phyloP scores from a whole-genome alignment of 768 basidiomycete genomes.

The Hypsizygus marmoreus region DNA sequence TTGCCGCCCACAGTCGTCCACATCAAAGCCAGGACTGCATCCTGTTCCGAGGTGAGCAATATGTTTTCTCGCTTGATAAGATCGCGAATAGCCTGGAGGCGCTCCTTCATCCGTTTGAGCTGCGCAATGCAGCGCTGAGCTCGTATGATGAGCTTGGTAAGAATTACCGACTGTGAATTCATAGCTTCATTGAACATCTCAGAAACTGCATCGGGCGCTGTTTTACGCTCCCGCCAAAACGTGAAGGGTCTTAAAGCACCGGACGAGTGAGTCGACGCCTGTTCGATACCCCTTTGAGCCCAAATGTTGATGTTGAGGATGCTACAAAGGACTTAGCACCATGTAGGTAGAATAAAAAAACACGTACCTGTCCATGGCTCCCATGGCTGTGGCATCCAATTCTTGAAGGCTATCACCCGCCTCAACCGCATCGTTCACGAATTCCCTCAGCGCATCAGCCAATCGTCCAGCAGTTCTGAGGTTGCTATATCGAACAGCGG shows the following conservation, averaged over 20 bases:
- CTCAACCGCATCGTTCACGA: conserved; percentile 43
- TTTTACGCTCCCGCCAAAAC: conserved; percentile 8
- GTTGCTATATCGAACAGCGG: conserved; percentile 47
- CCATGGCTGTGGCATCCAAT: conserved; percentile 46
- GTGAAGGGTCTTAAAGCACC: conserved; percentile 6
- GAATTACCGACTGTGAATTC: conserved; percentile 39
- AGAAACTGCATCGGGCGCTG: conserved; percentile 22
- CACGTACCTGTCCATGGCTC: conserved; percentile 52
- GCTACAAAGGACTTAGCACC: conserved; percentile 23
- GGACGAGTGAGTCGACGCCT: conserved; percentile 5
- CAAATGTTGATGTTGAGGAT: conserved; percentile 53
- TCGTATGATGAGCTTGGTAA: conserved; percentile 45
- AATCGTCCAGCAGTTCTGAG: conserved; percentile 43
- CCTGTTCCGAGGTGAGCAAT: conserved; percentile 28
- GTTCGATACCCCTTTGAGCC: conserved; percentile 44
- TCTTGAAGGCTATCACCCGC: conserved; percentile 45
- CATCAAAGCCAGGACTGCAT: conserved; percentile 46
- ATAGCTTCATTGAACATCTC: conserved; percentile 38
- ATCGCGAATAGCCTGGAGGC: conserved; percentile 41
- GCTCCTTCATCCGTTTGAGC: conserved; percentile 48
- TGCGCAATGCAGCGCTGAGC: conserved; percentile 39
- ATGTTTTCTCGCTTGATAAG: conserved; percentile 43
- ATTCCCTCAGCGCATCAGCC: conserved; percentile 39
- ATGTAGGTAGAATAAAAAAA: neutral
- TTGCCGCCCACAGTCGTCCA: conserved; percentile 56